A percentile compares a stretch with the other conserved stretches of the same genome.
phyloP scores from a whole-genome alignment of 352 stramenopile genomes.

The Phytophthora pluvialis region DNA sequence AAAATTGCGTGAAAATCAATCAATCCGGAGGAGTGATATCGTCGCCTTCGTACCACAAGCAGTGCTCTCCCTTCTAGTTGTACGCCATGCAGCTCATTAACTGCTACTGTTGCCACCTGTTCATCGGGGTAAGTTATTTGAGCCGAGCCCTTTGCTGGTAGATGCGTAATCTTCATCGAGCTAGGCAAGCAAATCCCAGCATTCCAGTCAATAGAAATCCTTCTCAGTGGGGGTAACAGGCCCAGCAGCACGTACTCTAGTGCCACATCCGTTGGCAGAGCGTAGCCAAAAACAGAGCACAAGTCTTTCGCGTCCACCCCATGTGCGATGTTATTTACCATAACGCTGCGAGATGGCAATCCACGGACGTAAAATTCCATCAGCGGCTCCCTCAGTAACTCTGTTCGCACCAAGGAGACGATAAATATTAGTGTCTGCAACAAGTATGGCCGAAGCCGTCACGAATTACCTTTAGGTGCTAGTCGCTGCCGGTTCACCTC shows the following conservation, averaged over 20 bases:
- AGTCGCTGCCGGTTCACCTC: slow-evolving; percentile 60
- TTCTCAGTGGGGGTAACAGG: neutral
- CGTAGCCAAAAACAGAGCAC: slow-evolving; percentile 60
- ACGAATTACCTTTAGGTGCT: slow-evolving; percentile 37
- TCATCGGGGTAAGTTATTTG: slow-evolving; percentile 36
- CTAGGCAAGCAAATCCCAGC: slow-evolving; percentile 15
- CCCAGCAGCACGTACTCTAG: slow-evolving; percentile 40
- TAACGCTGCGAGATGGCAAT: slow-evolving; percentile 30
- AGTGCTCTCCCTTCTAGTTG: slow-evolving; percentile 51
- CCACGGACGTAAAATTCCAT: slow-evolving; percentile 51
- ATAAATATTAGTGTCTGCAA: neutral
- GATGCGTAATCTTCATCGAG: slow-evolving; percentile 25
- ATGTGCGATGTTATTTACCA: slow-evolving; percentile 53
- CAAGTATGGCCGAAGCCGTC: neutral
- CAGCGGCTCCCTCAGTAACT: slow-evolving; percentile 37
- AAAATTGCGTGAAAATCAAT: slow-evolving; percentile 18
- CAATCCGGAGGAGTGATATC: neutral
- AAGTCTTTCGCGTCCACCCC: slow-evolving; percentile 62
- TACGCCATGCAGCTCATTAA: slow-evolving; percentile 59
- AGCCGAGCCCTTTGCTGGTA: slow-evolving; percentile 15
- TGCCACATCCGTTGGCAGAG: slow-evolving; percentile 44
- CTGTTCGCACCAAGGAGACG: slow-evolving; percentile 20
- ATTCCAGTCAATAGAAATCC: neutral
- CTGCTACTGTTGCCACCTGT: slow-evolving; percentile 43
- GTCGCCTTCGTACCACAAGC: slow-evolving; percentile 49